These are phyloP conservation scores for Gnomoniopsis smithogilvyi DNA, from an alignment of 2,329 filamentous ascomycete genomes.

Conservation along the genomic window DNA sequence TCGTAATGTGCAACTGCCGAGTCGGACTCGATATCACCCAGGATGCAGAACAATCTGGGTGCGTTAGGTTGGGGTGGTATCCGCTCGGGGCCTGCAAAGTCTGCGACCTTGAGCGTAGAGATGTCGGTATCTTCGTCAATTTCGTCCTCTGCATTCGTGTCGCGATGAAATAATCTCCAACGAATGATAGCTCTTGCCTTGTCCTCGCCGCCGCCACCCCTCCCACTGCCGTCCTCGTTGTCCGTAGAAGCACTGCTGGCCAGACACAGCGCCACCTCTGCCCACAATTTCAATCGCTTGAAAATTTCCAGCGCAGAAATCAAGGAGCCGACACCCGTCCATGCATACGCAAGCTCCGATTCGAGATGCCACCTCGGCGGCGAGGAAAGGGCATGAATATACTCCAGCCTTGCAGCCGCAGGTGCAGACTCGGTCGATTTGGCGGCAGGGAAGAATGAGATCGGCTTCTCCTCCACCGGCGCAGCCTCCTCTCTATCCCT, in stretches of 20 bases:
- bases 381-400: constrained; percentile 79
- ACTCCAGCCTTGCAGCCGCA: constrained; percentile 71
- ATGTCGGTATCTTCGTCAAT: constrained; percentile 56
- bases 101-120: constrained; percentile 50
- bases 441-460: constrained; percentile 77
- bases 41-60: constrained; percentile 84
- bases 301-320: constrained; percentile 94
- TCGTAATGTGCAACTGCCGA: constrained; percentile 65
- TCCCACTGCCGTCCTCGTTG: constrained; percentile 55
- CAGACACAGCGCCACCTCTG: constrained; percentile 88
- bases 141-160: constrained; percentile 36
- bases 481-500: constrained; percentile 6
- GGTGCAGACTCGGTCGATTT: constrained; percentile 76
- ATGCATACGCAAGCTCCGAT: constrained; percentile 87
- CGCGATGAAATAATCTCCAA: constrained; percentile 73
- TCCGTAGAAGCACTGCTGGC: constrained; percentile 60
- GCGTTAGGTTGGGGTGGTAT: constrained; percentile 75
- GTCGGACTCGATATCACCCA: constrained; percentile 83
- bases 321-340: constrained; percentile 84
- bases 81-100: constrained; percentile 62
- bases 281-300: constrained; percentile 88
- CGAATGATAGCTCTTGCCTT: constrained; percentile 77
- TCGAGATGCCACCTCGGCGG: constrained; percentile 93
- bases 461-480: constrained; percentile 45
- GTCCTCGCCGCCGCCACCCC: constrained; percentile 63